phyloP scores from a whole-genome alignment of 352 stramenopile species.

The Globisporangium spiculum region DNA sequence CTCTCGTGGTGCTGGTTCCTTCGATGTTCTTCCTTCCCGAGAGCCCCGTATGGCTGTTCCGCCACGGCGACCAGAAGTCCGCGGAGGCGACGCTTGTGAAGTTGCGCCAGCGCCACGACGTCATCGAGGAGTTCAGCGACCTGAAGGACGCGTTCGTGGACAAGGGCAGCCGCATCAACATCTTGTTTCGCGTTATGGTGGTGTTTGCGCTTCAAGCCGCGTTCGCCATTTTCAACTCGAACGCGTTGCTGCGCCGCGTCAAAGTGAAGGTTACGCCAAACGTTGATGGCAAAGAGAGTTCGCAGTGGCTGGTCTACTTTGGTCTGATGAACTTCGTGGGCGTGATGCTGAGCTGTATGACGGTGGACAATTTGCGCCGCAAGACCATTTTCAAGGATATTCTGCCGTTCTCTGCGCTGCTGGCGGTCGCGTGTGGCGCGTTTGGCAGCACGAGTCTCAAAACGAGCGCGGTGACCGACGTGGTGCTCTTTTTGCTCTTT shows the following conservation, averaged over 20 bases:
- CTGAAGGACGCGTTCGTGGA: constrained; percentile 65
- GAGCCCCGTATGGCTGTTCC: constrained; percentile 77
- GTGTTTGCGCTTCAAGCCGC: constrained; percentile 60
- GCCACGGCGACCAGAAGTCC: constrained; percentile 60
- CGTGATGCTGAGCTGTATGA: constrained; percentile 64
- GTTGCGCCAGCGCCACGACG: constrained; percentile 81
- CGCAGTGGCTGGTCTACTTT: constrained; percentile 79
- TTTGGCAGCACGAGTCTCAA: constrained; percentile 47
- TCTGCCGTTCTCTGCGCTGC: constrained; percentile 55
- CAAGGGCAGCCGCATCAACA: constrained; percentile 61
- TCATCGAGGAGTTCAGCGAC: constrained; percentile 72
- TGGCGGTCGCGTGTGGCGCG: constrained; percentile 61
- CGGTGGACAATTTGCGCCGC: constrained; percentile 79
- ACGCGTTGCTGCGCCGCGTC: constrained; percentile 61
- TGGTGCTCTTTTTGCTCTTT: constrained; percentile 65
- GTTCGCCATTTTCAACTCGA: constrained; percentile 71
- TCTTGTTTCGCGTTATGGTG: constrained; percentile 64
- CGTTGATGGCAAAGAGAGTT: constrained; percentile 52
- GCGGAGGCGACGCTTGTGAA: constrained; percentile 62
- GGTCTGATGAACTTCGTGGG: constrained; percentile 73
- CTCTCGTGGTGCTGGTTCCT: constrained; percentile 58
- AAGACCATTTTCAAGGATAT: constrained; percentile 90
- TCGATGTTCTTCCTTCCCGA: constrained; percentile 66
- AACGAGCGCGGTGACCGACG: constrained; percentile 42
- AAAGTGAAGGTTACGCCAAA: constrained; percentile 46